Base-by-base conservation (phyloP, 2,329 filamentous ascomycete genomes). In the Penicillium brasilianum region DNA sequence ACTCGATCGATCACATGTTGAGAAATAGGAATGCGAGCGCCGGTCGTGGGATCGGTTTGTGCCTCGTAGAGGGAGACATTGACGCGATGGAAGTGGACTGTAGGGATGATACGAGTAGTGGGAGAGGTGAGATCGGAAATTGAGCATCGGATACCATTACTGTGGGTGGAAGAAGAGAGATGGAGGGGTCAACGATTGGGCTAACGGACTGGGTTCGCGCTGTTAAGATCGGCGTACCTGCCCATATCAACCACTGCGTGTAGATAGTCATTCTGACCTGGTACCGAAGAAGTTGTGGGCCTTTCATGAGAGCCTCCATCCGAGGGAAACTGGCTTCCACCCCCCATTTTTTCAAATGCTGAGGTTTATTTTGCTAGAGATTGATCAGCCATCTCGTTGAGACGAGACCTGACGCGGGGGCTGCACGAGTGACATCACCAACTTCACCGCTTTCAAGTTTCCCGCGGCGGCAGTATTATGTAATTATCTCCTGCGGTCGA, bases 71-170 rank as follows among this genome's bases (percentile, higher is more conserved):
- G 84, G 1, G 92, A 96, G 64, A 97, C 93, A 34, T 85, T 85
- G 28, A 88, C 88, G 4, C 93, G 88, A 67, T 91, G 87, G 65
- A 89, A 86, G 76, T 92, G 95, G 55, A 96, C 72, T 30, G 90
- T 94, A 18, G 84, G 87, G 14, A 96, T 83, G 20, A 93, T 86
- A n/a, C 93, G 90, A 32, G 90, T 84, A 41, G 81, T 85, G 1
- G 87, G 86, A 22, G 89, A 87, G 5, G 88, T 84, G 16, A 96
- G 84, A 64, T 92, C 88, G 10, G 92, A 91, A 69, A 96, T 91
- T 49, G 91, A 93, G 81, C 96, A 96, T 62, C 93, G 91, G 69
- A 96, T 93, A 70, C 92, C 93, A 81, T 96, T 97, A 81, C 92
- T 77, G 46, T 8, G 30, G 34, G 0, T 22, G n/a, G 1, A n/a